phyloP scores from a whole-genome alignment of 2,329 filamentous ascomycete genomes.

The Alternaria alternata region DNA sequence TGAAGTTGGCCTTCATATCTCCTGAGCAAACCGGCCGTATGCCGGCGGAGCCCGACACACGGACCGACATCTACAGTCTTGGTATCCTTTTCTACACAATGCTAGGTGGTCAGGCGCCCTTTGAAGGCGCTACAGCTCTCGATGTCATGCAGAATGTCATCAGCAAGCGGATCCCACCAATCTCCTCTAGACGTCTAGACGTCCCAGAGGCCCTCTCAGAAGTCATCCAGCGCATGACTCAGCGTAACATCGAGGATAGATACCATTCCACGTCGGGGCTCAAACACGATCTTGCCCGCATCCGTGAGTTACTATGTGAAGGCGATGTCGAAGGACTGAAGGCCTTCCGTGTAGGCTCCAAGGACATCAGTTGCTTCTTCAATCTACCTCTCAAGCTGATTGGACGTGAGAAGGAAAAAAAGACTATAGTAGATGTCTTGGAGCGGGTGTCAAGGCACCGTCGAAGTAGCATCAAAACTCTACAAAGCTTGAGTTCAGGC shows the following conservation, averaged over 20 bases:
- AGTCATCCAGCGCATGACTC: slow-evolving; percentile 91
- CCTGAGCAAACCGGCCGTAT: slow-evolving; percentile 94
- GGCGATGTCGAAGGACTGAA: slow-evolving; percentile 76
- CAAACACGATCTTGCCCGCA: slow-evolving; percentile 78
- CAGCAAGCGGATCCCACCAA: slow-evolving; percentile 76
- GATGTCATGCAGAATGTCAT: slow-evolving; percentile 93
- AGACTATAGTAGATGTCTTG: slow-evolving; percentile 73
- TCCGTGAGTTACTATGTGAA: slow-evolving; percentile 76
- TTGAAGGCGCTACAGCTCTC: slow-evolving; percentile 79
- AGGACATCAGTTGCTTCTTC: slow-evolving; percentile 92
- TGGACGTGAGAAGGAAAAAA: slow-evolving; percentile 76
- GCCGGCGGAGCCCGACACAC: slow-evolving; percentile 83
- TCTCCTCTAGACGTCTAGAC: slow-evolving; percentile 80
- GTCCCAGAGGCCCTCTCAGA: slow-evolving; percentile 82
- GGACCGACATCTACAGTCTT: slow-evolving; percentile 93
- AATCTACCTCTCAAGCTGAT: slow-evolving; percentile 83
- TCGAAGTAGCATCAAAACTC: slow-evolving; percentile 49
- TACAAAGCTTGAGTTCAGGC: slow-evolving; percentile 61
- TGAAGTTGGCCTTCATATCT: slow-evolving; percentile 90
- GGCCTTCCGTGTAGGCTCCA: slow-evolving; percentile 78
- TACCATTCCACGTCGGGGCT: slow-evolving; percentile 91
- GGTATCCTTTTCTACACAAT: slow-evolving; percentile 86
- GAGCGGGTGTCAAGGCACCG: slow-evolving; percentile 77
- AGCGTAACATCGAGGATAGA: slow-evolving; percentile 84
- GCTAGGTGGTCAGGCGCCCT: slow-evolving; percentile 76